A percentile compares a stretch with the other conserved stretches of the same genome.
Conservation (phyloP, 306 rosid species). For the Rosa rugosa region DNA sequence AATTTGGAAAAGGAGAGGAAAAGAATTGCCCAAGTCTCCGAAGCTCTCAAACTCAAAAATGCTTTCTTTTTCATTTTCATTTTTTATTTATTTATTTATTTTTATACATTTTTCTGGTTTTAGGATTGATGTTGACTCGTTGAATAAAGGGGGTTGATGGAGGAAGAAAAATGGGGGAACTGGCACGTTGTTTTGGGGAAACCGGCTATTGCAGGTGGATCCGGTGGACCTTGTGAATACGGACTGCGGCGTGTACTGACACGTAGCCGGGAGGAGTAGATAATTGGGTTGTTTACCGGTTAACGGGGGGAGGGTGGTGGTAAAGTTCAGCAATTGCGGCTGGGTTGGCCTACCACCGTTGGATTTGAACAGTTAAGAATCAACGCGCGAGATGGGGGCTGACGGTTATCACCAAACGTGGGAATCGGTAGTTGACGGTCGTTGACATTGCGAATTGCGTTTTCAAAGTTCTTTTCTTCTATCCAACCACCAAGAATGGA, state of each 20-base stretch:
- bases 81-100: not conserved
- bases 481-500: not conserved
- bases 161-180: constrained; percentile 23
- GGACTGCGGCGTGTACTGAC: not conserved
- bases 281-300: constrained; percentile 4
- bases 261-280: not conserved
- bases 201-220: constrained; percentile 15
- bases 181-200: constrained; percentile 16
- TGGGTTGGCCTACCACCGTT: constrained; percentile 16
- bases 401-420: constrained; percentile 8
- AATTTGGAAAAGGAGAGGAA: constrained; percentile 24
- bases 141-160: constrained; percentile 15
- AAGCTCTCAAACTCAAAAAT: constrained; percentile 12
- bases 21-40: constrained; percentile 8
- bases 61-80: not conserved
- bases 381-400: not conserved
- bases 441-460: constrained; percentile 17
- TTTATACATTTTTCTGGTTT: not conserved
- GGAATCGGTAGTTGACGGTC: constrained; percentile 22
- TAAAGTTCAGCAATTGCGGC: constrained; percentile 39
- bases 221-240: not conserved
- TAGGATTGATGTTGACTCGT: constrained; percentile 4
- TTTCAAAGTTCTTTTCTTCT: not conserved
- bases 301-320: not conserved
- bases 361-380: not conserved